Evolutionary conservation across 352 stramenopile genomes (phyloP).

Genomic region (Globisporangium paroecandrum): DNA sequence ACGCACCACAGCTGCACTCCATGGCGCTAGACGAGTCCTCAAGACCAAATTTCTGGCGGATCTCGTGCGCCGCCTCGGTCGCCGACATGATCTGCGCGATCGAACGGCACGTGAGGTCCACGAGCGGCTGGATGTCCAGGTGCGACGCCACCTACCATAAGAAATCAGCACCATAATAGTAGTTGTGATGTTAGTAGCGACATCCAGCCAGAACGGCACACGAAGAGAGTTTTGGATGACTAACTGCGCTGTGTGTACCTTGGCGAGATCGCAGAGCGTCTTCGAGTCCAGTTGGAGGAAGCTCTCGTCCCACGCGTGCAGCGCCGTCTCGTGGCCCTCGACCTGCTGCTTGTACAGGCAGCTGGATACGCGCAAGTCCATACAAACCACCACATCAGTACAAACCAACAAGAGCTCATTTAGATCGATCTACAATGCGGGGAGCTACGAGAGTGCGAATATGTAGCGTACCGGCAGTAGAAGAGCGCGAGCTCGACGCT

Average conservation of each 20-base stretch:
- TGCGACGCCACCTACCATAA: constrained; percentile 58
- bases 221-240: not conserved
- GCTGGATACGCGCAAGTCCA: constrained; percentile 23
- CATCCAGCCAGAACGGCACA: not conserved
- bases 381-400: not conserved
- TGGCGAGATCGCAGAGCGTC: constrained; percentile 73
- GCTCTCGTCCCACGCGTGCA: constrained; percentile 61
- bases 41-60: constrained; percentile 76
- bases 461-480: constrained; percentile 54
- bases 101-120: constrained; percentile 75
- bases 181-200: not conserved
- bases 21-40: constrained; percentile 38
- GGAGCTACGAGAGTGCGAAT: not conserved
- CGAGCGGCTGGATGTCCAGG: constrained; percentile 75
- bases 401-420: not conserved
- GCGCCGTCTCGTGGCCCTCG: constrained; percentile 47
- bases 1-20: constrained; percentile 51
- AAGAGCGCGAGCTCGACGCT: constrained; percentile 68
- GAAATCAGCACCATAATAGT: not conserved
- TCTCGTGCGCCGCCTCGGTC: constrained; percentile 67
- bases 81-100: constrained; percentile 85
- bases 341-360: constrained; percentile 79
- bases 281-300: constrained; percentile 77
- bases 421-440: not conserved
- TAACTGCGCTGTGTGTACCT: constrained; percentile 27